phyloP scores from a whole-genome alignment of 257 asterid genomes.

The Gynochthodes officinalis region DNA sequence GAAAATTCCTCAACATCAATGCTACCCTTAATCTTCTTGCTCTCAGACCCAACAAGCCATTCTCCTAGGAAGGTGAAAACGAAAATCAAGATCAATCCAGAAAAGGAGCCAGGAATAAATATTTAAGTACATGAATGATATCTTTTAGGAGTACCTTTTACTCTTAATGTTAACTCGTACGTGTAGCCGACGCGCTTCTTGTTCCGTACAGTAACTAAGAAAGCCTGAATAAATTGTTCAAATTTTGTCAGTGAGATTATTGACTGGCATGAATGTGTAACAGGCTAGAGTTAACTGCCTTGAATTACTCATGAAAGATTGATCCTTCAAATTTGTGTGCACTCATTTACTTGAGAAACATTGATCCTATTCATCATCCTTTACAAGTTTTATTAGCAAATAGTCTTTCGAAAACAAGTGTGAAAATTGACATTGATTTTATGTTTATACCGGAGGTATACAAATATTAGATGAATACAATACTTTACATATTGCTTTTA shows the following conservation, averaged over 20 bases:
- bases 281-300: not conserved
- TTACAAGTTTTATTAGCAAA: not conserved
- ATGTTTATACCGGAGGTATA: not conserved
- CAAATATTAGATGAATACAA: not conserved
- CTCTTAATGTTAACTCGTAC: conserved; percentile 67
- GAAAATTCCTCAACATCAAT: conserved; percentile 79
- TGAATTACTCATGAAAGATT: not conserved
- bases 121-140: not conserved
- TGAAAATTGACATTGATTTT: not conserved
- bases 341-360: not conserved
- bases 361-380: too few relatives aligned
- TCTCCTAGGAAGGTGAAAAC: conserved; percentile 49
- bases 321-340: too few relatives aligned
- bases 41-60: conserved; percentile 77
- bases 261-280: not conserved
- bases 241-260: not conserved
- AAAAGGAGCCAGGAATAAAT: too few relatives aligned
- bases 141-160: conserved; percentile 48
- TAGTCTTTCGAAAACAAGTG: not conserved
- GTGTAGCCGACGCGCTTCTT: conserved; percentile 95
- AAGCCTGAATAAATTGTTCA: conserved; percentile 56
- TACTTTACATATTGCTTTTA: not conserved
- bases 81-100: not conserved
- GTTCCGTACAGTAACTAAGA: conserved; percentile 80
- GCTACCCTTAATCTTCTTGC: conserved; percentile 61